Evolutionary conservation across 2,329 filamentous ascomycete species (phyloP), one percentile per base, ranked within the genome.

Genomic region (Didymella sp.): DNA sequence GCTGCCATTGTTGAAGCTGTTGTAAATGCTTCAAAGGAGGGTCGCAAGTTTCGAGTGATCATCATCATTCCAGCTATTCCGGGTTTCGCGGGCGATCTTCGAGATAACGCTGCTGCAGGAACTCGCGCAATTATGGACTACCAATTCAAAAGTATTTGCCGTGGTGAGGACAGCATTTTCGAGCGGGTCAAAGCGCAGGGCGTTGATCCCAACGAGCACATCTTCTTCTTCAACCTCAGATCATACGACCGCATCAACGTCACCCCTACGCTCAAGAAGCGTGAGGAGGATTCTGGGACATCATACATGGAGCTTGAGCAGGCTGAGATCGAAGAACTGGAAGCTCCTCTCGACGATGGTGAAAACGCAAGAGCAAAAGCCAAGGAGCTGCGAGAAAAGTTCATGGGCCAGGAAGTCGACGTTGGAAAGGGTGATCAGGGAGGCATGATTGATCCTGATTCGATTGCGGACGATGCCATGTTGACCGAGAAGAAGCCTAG

Each of bases 51-150:
- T 80, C 83, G 90, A 22, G 86, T 99, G 63, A 96, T 99, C 59
- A 85, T 96, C 54, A 67, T 98, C 22, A 96, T 98, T 48, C 95
- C 95, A 1, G 89, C 92, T 0, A 89, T 99, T 55, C 94, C 95
- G 7, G 95, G 94, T 0, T 99, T 99, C 68, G 93, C 94, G 0
- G 94, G 94, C 42, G 94, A 98, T 71, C 82, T 99, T 27, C 83
- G 93, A 54, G 87, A 92, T 12, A 87, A 91, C 66, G 92, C 90
- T 19, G 94, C 94, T 0, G 86, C 86, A 1, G 94, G 94, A 9
- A 98, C 94, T 0, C 66, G 77, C 45, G 94, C 93, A 11, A 99
- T 98, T 69, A 98, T 99, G 92, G 93, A 98, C 73, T 98, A 96
- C 71, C 95, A 98, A 73, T 99, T 95, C 82, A 96, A 96, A 77